Conservation (phyloP, 1,284 basidiomycete genomes). For the Fomitopsis schrenkii region DNA sequence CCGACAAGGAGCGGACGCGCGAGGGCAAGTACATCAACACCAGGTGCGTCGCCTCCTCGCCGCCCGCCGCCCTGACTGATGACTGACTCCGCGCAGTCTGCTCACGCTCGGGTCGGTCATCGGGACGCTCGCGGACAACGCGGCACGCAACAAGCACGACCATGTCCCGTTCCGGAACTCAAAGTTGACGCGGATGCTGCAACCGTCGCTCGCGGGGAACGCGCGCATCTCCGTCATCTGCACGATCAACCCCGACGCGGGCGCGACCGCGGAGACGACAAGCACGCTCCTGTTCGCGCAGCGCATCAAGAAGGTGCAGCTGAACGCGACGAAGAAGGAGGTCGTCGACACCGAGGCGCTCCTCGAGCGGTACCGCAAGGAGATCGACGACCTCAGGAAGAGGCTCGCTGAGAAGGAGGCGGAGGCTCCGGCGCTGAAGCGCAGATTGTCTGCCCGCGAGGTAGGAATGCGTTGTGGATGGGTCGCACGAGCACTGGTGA, state of each 20-base stretch:
- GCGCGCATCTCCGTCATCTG: conserved; percentile 96
- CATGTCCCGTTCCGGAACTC: conserved; percentile 96
- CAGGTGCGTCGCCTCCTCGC: conserved; percentile 40
- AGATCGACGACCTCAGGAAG: conserved; percentile 81
- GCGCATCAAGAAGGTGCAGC: conserved; percentile 79
- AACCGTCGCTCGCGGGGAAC: conserved; percentile 92
- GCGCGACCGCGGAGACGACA: conserved; percentile 75
- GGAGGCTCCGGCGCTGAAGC: conserved; percentile 44
- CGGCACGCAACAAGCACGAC: conserved; percentile 73
- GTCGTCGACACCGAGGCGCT: conserved; percentile 90
- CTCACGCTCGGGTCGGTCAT: conserved; percentile 90
- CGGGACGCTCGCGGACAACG: conserved; percentile 82
- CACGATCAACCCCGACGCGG: conserved; percentile 83
- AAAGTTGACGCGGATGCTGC: conserved; percentile 90
- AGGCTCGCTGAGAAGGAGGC: conserved; percentile 68
- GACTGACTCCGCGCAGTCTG: conserved; percentile 43
- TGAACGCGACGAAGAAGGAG: conserved; percentile 91
- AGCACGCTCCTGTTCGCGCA: conserved; percentile 89
- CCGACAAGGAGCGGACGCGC: conserved; percentile 86
- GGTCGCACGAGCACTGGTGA: neutral
- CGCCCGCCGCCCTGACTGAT: neutral
- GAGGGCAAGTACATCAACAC: conserved; percentile 96
- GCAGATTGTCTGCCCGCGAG: conserved; percentile 68
- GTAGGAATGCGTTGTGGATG: conserved; percentile 30
- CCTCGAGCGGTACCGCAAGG: conserved; percentile 86